Base-by-base conservation (phyloP, 768 basidiomycete species). In the Psilocybe sp. region DNA sequence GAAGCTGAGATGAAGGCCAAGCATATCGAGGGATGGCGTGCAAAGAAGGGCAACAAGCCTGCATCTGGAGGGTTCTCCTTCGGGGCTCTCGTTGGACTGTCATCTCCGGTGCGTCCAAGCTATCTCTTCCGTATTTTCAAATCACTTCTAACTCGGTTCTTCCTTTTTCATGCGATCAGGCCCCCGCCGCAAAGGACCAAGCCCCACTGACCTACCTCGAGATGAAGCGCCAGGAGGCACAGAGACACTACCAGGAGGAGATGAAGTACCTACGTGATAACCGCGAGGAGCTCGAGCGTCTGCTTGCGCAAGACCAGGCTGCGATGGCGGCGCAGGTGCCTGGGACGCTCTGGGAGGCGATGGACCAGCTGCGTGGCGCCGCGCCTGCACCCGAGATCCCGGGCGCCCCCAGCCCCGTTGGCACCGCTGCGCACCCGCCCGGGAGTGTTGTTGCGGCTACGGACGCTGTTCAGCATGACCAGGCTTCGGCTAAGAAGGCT, bases 1-100 rank as follows among this genome's bases (percentile, higher is more conserved):
- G 96, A 99, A 68, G 84, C 84, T 0, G 89, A 89, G 64, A 80
- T 82, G 44, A 97, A 94, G 68, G 75, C 79, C 36, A 76, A 73
- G 49, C 85, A 91, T 55, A 61, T 92, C 9, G 89, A 86, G 47
- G 89, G 93, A 58, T 97, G 92, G 93, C 80, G 86, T 66, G 70
- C 69, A 33, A 74, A 72, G 43, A 43, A 58, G 58, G 73, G 70
- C 28, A 52, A 56, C 60, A 70, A 46, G 55, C 67, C 11, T 59
- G 66, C 9, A 46, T 57, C 35, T 53, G 65, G 59, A 34, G 55
- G 54, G 7, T 50, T 57, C n/a, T 69, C 72, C 3, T 70, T 78
- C 49, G 65, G 69, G 10, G 61, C 66, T 11, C 36, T 76, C 11
- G 68, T 81, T 33, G 78, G 78, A 9, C 56, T 75, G 13, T 64